Percentiles rank a stretch among this genome's conserved stretches.
Evolutionary conservation across 2,329 filamentous ascomycete species (phyloP).

Genomic region (Pyrenophora graminea): DNA sequence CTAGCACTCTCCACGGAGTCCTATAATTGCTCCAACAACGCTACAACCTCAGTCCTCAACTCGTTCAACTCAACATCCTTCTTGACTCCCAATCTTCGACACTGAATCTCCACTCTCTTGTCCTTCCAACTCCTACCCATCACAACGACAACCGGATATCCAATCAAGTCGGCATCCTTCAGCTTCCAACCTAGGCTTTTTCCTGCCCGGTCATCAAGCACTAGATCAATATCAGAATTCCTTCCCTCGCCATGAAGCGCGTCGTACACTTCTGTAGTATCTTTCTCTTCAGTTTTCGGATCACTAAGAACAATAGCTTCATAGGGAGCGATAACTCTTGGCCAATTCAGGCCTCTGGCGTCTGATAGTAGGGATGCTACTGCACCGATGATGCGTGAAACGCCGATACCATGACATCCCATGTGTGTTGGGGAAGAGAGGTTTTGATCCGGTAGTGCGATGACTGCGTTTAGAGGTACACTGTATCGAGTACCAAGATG

Average conservation of each 20-base stretch:
- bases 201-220: constrained; percentile 50
- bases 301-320: constrained; percentile 70
- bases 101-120: constrained; percentile 72
- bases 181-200: constrained; percentile 80
- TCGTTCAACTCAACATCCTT: constrained; percentile 60
- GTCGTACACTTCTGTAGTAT: constrained; percentile 68
- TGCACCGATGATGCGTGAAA: constrained; percentile 87
- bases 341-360: constrained; percentile 77
- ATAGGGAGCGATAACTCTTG: constrained; percentile 81
- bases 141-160: constrained; percentile 82
- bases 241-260: constrained; percentile 44
- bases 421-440: constrained; percentile 71
- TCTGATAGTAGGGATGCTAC: constrained; percentile 78
- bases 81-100: constrained; percentile 67
- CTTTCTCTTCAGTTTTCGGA: constrained; percentile 49
- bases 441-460: constrained; percentile 53
- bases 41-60: constrained; percentile 51
- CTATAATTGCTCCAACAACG: constrained; percentile 28
- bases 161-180: constrained; percentile 84
- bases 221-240: constrained; percentile 23
- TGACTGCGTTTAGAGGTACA: constrained; percentile 68
- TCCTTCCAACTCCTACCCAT: constrained; percentile 60
- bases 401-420: constrained; percentile 95
- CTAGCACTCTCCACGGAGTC: too few relatives aligned
- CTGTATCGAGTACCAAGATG: constrained; percentile 90